phyloP scores from a whole-genome alignment of 2,329 filamentous ascomycete species.

The Ophiocordyceps sinensis region DNA sequence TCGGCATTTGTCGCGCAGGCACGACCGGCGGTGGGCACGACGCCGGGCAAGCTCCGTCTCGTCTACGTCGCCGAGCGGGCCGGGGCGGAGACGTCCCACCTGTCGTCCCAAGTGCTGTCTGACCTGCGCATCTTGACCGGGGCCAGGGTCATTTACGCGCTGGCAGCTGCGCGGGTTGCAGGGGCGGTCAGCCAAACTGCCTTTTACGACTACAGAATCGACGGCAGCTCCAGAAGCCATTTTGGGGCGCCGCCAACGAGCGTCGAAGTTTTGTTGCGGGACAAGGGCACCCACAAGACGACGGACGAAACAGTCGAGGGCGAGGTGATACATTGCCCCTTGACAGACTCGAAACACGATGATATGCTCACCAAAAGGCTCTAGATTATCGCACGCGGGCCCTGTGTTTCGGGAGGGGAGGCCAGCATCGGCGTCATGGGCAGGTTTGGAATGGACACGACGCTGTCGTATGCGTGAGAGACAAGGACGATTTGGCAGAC shows the following conservation, averaged over 20 bases:
- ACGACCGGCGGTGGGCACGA: constrained; percentile 42
- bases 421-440: constrained; percentile 48
- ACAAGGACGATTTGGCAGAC: constrained; percentile 1
- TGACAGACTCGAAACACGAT: neutral
- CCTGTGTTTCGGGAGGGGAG: constrained; percentile 56
- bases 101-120: constrained; percentile 58
- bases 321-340: constrained; percentile 35
- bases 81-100: constrained; percentile 43
- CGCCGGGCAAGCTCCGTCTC: constrained; percentile 63
- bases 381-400: constrained; percentile 59
- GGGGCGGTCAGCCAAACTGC: constrained; percentile 81
- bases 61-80: constrained; percentile 65
- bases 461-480: constrained; percentile 40
- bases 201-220: constrained; percentile 69
- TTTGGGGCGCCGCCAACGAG: constrained; percentile 74
- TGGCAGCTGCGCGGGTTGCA: constrained; percentile 71
- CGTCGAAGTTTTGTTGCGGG: constrained; percentile 62
- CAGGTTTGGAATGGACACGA: constrained; percentile 57
- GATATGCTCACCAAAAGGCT: neutral
- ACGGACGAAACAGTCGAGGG: constrained; percentile 48
- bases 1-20: constrained; percentile 42
- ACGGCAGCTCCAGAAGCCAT: constrained; percentile 32
- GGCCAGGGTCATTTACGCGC: constrained; percentile 69
- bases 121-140: constrained; percentile 72
- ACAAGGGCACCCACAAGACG: constrained; percentile 44